These are phyloP conservation scores for Scenedesmus sp. DNA, from an alignment of 163 green algal genomes.

Conservation along the genomic window DNA sequence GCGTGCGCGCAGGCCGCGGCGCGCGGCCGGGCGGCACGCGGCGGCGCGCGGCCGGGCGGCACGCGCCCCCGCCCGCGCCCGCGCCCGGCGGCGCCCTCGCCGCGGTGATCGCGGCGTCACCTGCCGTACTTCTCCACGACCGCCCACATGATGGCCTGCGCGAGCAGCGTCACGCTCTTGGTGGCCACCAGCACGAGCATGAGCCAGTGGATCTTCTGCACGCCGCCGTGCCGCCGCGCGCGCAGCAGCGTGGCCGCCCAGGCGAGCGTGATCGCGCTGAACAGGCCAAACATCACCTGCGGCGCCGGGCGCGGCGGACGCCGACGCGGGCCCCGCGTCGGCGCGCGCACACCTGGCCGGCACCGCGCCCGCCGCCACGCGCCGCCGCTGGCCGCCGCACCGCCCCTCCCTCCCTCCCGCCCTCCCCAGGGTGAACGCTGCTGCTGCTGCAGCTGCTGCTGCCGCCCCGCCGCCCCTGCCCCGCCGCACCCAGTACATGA, in stretches of 20 bases:
- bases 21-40: too few species aligned
- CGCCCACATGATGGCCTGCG: slow-evolving; percentile 85
- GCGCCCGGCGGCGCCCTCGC: too few species aligned
- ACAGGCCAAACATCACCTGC: slow-evolving; percentile 85
- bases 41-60: too few species aligned
- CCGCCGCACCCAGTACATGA: slow-evolving; percentile 85
- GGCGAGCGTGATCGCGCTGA: slow-evolving; percentile 54
- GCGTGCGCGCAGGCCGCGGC: too few species aligned
- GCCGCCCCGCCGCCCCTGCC: neutral
- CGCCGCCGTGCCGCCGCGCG: slow-evolving; percentile 56
- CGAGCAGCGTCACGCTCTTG: slow-evolving; percentile 90
- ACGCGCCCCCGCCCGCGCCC: too few species aligned
- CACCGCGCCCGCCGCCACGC: too few species aligned
- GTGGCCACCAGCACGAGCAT: slow-evolving; percentile 88
- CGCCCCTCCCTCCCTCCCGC: too few species aligned
- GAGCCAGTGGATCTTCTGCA: slow-evolving; percentile 83
- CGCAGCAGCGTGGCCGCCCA: slow-evolving; percentile 72
- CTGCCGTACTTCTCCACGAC: too few species aligned
- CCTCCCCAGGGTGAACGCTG: neutral
- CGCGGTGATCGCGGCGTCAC: too few species aligned
- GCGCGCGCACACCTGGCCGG: too few species aligned
- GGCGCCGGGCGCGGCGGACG: neutral
- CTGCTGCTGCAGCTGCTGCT: slow-evolving; percentile 7
- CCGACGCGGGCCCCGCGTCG: too few species aligned
- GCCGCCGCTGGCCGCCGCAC: too few species aligned